Evolutionary conservation across 371 early-diverging fungal genomes (phyloP).

Genomic region (Entomophthora muscae): DNA sequence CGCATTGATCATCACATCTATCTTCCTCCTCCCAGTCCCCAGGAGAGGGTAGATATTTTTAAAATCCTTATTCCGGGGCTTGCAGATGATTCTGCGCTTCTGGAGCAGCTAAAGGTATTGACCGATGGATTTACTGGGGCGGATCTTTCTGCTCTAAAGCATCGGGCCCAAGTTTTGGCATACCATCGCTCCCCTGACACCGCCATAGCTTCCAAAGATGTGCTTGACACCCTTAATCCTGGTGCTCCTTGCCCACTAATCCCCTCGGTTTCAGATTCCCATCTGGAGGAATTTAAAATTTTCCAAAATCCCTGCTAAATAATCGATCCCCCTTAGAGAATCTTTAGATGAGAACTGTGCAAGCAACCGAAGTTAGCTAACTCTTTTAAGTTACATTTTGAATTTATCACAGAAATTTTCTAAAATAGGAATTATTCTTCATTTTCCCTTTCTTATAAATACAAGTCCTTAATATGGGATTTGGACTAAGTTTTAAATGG

Average conservation of each 20-base stretch:
- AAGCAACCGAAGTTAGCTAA: too few relatives aligned
- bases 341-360: too few relatives aligned
- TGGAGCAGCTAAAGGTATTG: constrained; percentile 23
- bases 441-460: too few relatives aligned
- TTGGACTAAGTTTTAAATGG: too few relatives aligned
- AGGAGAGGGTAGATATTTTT: constrained; percentile 53
- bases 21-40: constrained; percentile 43
- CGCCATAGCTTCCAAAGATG: neutral
- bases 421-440: too few relatives aligned
- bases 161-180: constrained; percentile 29
- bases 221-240: neutral
- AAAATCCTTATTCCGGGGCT: constrained; percentile 20
- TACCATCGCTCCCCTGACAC: constrained; percentile 27
- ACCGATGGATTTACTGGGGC: constrained; percentile 58
- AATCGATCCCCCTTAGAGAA: too few relatives aligned
- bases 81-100: constrained; percentile 17
- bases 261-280: neutral
- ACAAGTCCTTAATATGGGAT: too few relatives aligned
- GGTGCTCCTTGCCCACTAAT: neutral
- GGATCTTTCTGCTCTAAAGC: constrained; percentile 57
- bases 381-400: too few relatives aligned
- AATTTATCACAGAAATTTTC: too few relatives aligned
- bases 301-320: neutral
- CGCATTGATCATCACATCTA: constrained; percentile 74
- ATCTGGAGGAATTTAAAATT: neutral